A percentile compares a stretch with the other conserved stretches of the same genome.
Evolutionary conservation across 2,329 filamentous ascomycete species (phyloP).

Genomic region (Calonectria pseudoreteaudii): DNA sequence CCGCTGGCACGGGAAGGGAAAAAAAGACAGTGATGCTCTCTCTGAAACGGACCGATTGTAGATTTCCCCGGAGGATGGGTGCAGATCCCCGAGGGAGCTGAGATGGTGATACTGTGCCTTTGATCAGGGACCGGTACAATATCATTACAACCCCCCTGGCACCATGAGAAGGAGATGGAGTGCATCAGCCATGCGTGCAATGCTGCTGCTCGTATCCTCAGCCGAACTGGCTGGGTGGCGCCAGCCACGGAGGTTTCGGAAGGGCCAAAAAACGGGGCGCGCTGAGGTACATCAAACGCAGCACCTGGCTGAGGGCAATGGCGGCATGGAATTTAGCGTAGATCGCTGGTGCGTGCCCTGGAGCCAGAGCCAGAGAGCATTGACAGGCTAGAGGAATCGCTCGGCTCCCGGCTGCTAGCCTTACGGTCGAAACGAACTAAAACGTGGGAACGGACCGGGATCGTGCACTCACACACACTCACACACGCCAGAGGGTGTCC

Average conservation of each 20-base stretch:
- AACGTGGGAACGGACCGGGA: slow-evolving; percentile 11
- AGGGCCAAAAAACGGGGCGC: neutral
- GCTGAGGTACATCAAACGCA: slow-evolving; percentile 1
- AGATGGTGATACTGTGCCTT: neutral
- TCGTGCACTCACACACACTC: too few relatives aligned
- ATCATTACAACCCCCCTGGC: neutral
- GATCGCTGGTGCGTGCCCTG: neutral
- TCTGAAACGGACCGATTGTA: neutral
- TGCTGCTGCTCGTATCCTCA: neutral
- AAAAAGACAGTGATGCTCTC: neutral
- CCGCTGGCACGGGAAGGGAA: neutral
- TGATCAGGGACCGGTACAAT: neutral
- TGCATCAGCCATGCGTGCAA: neutral
- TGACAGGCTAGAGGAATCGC: neutral
- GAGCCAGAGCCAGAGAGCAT: neutral
- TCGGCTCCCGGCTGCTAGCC: slow-evolving; percentile 3
- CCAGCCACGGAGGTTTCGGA: neutral
- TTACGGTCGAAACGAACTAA: slow-evolving; percentile 6
- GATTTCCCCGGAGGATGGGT: neutral
- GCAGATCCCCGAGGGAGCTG: slow-evolving; percentile 6
- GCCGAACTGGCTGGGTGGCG: neutral
- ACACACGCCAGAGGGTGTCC: neutral
- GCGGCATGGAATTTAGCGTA: slow-evolving; percentile 1
- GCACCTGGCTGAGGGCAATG: neutral
- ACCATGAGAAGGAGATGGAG: neutral